Evolutionary conservation across 2,329 filamentous ascomycete species (phyloP).

Genomic region (Aureobasidium sp.): DNA sequence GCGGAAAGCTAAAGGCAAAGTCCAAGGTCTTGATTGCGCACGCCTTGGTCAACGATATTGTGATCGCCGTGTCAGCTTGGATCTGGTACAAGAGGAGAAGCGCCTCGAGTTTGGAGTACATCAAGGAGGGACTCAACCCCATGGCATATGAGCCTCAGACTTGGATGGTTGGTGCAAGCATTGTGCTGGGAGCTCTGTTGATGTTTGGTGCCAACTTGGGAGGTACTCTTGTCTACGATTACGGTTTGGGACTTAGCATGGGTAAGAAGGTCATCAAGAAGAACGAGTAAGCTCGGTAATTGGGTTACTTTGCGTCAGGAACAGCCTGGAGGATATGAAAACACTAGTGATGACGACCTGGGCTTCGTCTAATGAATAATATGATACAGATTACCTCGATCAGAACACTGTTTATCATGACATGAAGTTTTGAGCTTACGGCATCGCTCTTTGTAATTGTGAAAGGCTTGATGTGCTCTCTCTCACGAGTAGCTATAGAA

Average conservation of each 20-base stretch:
- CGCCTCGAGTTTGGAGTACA: constrained; percentile 22
- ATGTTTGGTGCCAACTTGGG: constrained; percentile 39
- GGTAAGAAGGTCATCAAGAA: constrained; percentile 25
- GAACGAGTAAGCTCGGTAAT: neutral
- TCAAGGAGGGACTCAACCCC: constrained; percentile 22
- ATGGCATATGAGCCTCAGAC: constrained; percentile 30
- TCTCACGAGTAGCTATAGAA: too few species aligned
- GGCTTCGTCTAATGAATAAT: constrained; percentile 8
- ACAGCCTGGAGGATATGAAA: neutral
- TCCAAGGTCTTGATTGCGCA: constrained; percentile 37
- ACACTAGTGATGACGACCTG: neutral
- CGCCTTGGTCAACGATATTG: constrained; percentile 37
- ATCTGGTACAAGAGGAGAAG: constrained; percentile 38
- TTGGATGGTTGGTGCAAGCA: constrained; percentile 34
- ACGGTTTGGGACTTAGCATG: constrained; percentile 38
- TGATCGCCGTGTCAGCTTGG: constrained; percentile 33
- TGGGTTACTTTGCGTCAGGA: neutral
- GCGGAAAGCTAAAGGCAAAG: constrained; percentile 33
- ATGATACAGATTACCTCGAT: neutral
- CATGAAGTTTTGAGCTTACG: neutral
- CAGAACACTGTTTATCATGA: neutral
- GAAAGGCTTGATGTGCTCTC: neutral
- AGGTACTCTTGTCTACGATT: constrained; percentile 38
- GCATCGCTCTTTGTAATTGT: neutral
- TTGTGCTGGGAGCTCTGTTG: constrained; percentile 29